Evolutionary conservation across 495 filamentous ascomycete genomes (phyloP), one percentile per base, ranked within the genome.

Genomic region (Apodospora peruviana): DNA sequence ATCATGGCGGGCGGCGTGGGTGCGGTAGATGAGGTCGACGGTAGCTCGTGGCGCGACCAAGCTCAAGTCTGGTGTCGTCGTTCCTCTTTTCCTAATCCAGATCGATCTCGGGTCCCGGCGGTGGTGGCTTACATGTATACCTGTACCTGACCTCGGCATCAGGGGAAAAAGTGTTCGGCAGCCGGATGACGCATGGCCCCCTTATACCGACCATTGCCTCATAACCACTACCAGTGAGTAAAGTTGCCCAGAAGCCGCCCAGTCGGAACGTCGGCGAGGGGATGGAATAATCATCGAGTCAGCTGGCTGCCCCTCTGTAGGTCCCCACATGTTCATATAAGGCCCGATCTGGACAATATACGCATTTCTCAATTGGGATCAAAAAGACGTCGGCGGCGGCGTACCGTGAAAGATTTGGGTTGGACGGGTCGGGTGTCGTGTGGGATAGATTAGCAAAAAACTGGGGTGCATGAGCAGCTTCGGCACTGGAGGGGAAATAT

Each of bases 201-300:
- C 24, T 24, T 29, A 29, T 32, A 44, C 8, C 41, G 17, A 24
- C n/a, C n/a, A n/a, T n/a, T n/a, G n/a, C n/a, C n/a, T n/a, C n/a
- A n/a, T n/a, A n/a, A n/a, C n/a, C n/a, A n/a, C n/a, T n/a, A n/a
- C n/a, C n/a, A n/a, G n/a, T n/a, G n/a, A n/a, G n/a, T 14, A 25
- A 18, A 29, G 8, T 36, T 9, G 45, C 51, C 51, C 39, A 56
- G 45, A 43, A 35, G 23, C 36, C 40, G 49, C 45, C 50, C 42
- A 58, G 55, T 53, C 58, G 50, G 54, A 57, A 57, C n/a, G 27
- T 51, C 45, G 57, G 55, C 55, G 46, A 54, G 34, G 16, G 23
- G 46, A n/a, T n/a, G n/a, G n/a, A n/a, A n/a, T n/a, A n/a, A n/a
- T 43, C 21, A 51, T 42, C 27, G 12, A 43, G 25, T 16, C 22